phyloP scores from a whole-genome alignment of 257 asterid genomes.

The Salvia miltiorrhiza region DNA sequence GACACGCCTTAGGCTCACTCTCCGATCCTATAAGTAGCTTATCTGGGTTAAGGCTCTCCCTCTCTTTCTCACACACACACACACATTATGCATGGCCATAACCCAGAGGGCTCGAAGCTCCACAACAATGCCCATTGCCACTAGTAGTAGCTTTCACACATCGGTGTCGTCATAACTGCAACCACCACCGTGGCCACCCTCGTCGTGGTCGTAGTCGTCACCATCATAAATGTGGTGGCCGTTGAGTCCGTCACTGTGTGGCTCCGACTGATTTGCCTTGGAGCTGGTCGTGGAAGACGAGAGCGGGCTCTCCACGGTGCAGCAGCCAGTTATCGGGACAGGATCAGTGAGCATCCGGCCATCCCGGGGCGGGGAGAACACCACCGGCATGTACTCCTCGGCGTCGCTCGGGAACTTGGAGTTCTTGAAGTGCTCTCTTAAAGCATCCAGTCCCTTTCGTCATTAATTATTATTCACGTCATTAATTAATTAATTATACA shows the following conservation, averaged over 20 bases:
- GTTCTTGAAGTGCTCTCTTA: constrained; percentile 91
- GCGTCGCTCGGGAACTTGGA: constrained; percentile 87
- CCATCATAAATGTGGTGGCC: neutral
- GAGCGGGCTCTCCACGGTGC: neutral
- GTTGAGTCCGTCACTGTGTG: constrained; percentile 7
- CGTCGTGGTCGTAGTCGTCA: constrained; percentile 12
- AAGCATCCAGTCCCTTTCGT: constrained; percentile 69
- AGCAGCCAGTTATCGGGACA: constrained; percentile 36
- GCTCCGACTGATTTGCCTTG: constrained; percentile 20
- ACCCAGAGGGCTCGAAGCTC: constrained; percentile 35
- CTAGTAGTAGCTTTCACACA: constrained; percentile 26
- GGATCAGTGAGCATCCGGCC: constrained; percentile 61
- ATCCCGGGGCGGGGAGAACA: constrained; percentile 84
- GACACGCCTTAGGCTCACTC: constrained; percentile 2
- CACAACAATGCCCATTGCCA: constrained; percentile 37
- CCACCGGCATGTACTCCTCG: constrained; percentile 89
- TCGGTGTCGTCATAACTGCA: constrained; percentile 17
- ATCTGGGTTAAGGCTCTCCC: neutral
- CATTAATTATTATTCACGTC: too few relatives aligned
- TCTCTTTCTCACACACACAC: neutral
- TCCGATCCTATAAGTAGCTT: neutral
- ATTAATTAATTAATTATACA: neutral
- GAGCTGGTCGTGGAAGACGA: constrained; percentile 22
- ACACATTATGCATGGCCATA: constrained; percentile 18
- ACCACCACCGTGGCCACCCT: constrained; percentile 27